These are phyloP conservation scores for Cladosporium sp. DNA, from an alignment of 2,329 filamentous ascomycete genomes.

Conservation along the genomic window DNA sequence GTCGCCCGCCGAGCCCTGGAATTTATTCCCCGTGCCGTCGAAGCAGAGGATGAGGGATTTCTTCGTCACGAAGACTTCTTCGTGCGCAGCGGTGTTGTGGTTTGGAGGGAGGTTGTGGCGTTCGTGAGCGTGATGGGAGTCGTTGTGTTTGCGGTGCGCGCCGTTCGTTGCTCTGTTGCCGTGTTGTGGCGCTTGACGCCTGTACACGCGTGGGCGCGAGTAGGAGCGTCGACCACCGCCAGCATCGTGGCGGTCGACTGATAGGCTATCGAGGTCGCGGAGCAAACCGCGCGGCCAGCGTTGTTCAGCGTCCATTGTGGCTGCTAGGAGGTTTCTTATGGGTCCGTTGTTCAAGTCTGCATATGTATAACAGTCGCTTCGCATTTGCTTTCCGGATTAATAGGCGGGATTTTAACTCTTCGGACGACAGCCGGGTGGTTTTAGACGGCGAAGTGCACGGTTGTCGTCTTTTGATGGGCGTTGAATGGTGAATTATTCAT, in stretches of 20 bases:
- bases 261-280: constrained; percentile 7
- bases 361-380: background rate
- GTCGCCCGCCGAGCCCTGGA: constrained; percentile 36
- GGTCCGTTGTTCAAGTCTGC: background rate
- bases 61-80: constrained; percentile 1
- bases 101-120: background rate
- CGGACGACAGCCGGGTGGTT: too few relatives aligned
- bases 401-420: too few relatives aligned
- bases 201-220: constrained; percentile 7
- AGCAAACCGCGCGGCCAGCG: constrained; percentile 9
- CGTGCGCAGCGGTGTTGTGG: background rate
- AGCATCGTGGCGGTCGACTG: constrained; percentile 5
- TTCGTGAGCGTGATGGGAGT: background rate
- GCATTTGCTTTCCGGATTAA: too few relatives aligned
- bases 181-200: background rate
- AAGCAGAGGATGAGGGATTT: constrained; percentile 29
- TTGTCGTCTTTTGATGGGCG: too few relatives aligned
- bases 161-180: background rate
- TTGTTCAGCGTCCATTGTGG: constrained; percentile 9
- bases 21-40: constrained; percentile 41
- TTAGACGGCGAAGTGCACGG: too few relatives aligned
- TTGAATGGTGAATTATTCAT: too few relatives aligned
- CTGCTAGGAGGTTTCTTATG: background rate
- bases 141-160: background rate
- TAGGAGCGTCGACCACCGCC: background rate